phyloP scores from a whole-genome alignment of 352 stramenopile species.

The Pythium dissotocum region DNA sequence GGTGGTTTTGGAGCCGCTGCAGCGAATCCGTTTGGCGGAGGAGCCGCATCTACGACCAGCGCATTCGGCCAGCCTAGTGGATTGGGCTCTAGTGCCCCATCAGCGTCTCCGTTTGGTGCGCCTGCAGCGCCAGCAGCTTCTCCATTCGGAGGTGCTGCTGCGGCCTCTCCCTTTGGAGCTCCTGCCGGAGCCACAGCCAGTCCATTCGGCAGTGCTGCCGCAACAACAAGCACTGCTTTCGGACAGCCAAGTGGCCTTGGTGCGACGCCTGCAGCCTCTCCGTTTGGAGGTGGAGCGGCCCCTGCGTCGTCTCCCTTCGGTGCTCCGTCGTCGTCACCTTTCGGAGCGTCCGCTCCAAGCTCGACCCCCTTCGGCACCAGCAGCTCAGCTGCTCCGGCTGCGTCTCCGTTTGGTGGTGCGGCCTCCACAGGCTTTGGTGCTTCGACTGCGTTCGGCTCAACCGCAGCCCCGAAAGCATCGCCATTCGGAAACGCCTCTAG shows the following conservation, averaged over 20 bases:
- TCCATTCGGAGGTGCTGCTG: slow-evolving; percentile 8
- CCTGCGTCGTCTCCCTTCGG: slow-evolving; percentile 20
- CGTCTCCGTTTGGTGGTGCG: slow-evolving; percentile 9
- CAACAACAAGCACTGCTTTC: slow-evolving; percentile 13
- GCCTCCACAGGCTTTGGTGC: not conserved
- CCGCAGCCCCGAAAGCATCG: not conserved
- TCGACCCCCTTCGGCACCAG: not conserved
- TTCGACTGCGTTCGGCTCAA: slow-evolving; percentile 12
- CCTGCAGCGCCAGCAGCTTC: slow-evolving; percentile 6
- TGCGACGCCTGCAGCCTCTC: slow-evolving; percentile 10
- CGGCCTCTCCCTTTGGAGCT: slow-evolving; percentile 12
- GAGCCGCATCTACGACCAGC: not conserved
- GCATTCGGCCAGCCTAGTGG: slow-evolving; percentile 7
- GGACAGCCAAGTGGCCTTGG: slow-evolving; percentile 14
- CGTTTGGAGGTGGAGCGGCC: slow-evolving; percentile 10
- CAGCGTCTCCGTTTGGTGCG: slow-evolving; percentile 8
- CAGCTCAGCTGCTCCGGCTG: not conserved
- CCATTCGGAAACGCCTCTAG: slow-evolving; percentile 2
- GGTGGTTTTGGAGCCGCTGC: not conserved
- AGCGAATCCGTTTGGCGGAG: slow-evolving; percentile 16
- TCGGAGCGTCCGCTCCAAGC: not conserved
- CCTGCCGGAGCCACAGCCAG: not conserved
- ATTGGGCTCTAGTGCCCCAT: not conserved
- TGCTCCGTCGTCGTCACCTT: not conserved
- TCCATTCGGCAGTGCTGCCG: slow-evolving; percentile 17